Evolutionary conservation across 169 alveolate species (phyloP).

Genomic region (Eimeria praecox): DNA sequence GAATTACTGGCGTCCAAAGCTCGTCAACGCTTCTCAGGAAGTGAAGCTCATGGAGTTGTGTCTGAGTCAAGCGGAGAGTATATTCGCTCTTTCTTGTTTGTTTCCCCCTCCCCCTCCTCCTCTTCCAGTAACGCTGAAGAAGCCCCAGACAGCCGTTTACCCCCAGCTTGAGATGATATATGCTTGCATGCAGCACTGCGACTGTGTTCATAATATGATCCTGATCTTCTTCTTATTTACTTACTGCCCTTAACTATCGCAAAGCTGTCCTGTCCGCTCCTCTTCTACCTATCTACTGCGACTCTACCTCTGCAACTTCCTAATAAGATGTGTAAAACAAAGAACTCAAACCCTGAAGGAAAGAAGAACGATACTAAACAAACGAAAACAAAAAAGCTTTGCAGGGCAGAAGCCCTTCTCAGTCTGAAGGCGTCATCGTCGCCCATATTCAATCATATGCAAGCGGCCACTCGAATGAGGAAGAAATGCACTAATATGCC

Average conservation of each 20-base stretch:
- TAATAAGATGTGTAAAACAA: too few species aligned
- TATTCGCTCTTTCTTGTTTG: constrained; percentile 73
- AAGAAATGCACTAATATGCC: background rate
- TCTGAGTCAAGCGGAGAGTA: constrained; percentile 71
- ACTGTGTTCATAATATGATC: background rate
- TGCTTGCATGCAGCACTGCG: background rate
- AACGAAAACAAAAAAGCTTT: too few species aligned
- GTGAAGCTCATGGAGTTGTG: constrained; percentile 9
- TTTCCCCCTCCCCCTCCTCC: background rate
- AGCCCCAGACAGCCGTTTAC: background rate
- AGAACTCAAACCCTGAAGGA: too few species aligned
- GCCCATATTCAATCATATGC: background rate
- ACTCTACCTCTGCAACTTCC: background rate
- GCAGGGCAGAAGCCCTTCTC: too few species aligned
- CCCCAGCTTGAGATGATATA: background rate
- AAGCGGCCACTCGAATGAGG: background rate
- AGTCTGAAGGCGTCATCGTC: background rate
- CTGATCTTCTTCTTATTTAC: background rate
- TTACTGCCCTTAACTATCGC: background rate
- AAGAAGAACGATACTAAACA: too few species aligned
- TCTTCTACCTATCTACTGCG: background rate
- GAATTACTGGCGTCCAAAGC: constrained; percentile 66
- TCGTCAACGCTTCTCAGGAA: constrained; percentile 68
- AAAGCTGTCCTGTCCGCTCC: background rate
- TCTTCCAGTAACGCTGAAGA: background rate